Conservation (phyloP, 2,329 filamentous ascomycete genomes). For the Paraconiothyrium sp. region DNA sequence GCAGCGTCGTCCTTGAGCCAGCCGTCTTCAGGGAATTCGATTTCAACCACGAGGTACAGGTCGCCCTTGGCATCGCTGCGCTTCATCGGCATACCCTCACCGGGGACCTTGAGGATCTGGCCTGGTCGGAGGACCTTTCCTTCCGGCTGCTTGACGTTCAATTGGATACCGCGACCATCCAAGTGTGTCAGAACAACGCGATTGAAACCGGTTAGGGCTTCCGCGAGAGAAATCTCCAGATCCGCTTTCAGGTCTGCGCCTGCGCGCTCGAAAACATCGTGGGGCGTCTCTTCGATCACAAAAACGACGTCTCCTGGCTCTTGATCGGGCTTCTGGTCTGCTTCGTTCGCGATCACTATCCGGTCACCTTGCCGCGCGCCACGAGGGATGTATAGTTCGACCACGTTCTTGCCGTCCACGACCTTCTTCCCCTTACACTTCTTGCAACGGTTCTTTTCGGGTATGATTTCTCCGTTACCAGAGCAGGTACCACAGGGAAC, state of each 20-base stretch:
- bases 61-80: slow-evolving; percentile 84
- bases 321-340: slow-evolving; percentile 89
- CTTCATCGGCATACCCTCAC: slow-evolving; percentile 96
- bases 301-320: slow-evolving; percentile 95
- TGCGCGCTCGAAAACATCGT: slow-evolving; percentile 82
- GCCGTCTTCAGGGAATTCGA: slow-evolving; percentile 87
- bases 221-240: slow-evolving; percentile 80
- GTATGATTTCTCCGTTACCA: slow-evolving; percentile 85
- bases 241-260: slow-evolving; percentile 86
- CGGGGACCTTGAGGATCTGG: slow-evolving; percentile 83
- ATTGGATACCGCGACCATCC: slow-evolving; percentile 87
- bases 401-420: slow-evolving; percentile 86
- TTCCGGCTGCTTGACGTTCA: slow-evolving; percentile 73
- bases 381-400: slow-evolving; percentile 95
- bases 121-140: slow-evolving; percentile 85
- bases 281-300: slow-evolving; percentile 80
- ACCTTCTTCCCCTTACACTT: slow-evolving; percentile 96
- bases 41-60: slow-evolving; percentile 83
- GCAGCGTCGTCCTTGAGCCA: slow-evolving; percentile 78
- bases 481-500: slow-evolving; percentile 84
- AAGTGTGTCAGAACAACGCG: slow-evolving; percentile 91
- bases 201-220: slow-evolving; percentile 88
- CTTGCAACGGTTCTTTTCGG: slow-evolving; percentile 98
- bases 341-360: slow-evolving; percentile 91
- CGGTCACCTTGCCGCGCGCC: slow-evolving; percentile 82